These are phyloP conservation scores for Gomphus sp. DNA, from an alignment of 1,284 basidiomycete genomes.

Conservation along the genomic window DNA sequence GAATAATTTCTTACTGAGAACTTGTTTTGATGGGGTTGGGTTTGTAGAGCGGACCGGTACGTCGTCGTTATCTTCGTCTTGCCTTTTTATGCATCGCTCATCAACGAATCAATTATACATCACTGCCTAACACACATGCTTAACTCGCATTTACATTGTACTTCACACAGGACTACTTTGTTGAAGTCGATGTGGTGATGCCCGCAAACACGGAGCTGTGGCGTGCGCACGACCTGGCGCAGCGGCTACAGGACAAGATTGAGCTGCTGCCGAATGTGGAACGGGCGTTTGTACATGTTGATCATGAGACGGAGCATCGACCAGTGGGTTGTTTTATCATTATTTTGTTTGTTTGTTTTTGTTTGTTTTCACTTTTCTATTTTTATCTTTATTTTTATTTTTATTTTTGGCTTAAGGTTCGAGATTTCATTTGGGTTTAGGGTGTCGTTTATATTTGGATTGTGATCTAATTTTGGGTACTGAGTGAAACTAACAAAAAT, in stretches of 20 bases:
- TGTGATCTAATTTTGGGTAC: no score
- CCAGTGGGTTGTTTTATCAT: conserved; percentile 30
- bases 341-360: no score
- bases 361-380: no score
- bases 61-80: conserved; percentile 16
- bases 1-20: not conserved
- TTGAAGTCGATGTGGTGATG: conserved; percentile 69
- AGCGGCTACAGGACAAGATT: conserved; percentile 89
- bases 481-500: no score
- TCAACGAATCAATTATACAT: not conserved
- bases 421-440: no score
- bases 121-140: no score
- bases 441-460: no score
- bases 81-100: not conserved
- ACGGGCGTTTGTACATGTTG: conserved; percentile 88
- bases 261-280: conserved; percentile 89
- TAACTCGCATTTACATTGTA: no score
- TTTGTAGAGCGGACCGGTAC: conserved; percentile 54
- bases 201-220: conserved; percentile 80
- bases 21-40: not conserved
- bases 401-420: no score
- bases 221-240: conserved; percentile 89
- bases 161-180: not conserved
- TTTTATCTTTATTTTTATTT: no score
- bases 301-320: conserved; percentile 82